These are phyloP conservation scores for Physcomitrellopsis africana DNA, from an alignment of 225 moss, liverwort and hornwort species.

Conservation along the genomic window DNA sequence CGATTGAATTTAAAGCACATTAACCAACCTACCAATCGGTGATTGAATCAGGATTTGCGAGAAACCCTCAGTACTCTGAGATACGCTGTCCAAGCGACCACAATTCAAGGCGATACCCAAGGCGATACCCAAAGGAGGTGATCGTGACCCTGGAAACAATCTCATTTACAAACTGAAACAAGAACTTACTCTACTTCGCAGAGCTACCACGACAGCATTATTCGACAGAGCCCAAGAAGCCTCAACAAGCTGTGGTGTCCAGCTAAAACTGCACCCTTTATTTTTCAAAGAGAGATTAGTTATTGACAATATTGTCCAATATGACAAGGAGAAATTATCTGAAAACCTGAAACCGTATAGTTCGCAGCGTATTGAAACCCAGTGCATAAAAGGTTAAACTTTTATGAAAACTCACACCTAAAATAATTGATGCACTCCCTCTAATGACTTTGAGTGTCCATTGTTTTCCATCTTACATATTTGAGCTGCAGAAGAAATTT, in stretches of 20 bases:
- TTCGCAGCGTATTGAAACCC: no score
- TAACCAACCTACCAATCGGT: neutral
- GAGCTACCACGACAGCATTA: slow-evolving; percentile 26
- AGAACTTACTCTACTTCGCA: slow-evolving; percentile 50
- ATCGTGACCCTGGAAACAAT: slow-evolving; percentile 51
- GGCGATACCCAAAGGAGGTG: slow-evolving; percentile 30
- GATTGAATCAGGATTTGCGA: slow-evolving; percentile 47
- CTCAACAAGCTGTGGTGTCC: slow-evolving; percentile 6
- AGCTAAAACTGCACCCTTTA: slow-evolving; percentile 13
- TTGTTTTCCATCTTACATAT: no score
- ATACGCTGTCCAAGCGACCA: slow-evolving; percentile 60
- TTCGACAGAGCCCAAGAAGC: slow-evolving; percentile 26
- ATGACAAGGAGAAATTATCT: no score
- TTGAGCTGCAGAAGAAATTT: no score
- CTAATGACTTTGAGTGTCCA: no score
- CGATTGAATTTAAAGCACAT: neutral
- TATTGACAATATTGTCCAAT: no score
- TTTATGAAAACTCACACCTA: no score
- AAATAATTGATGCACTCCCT: no score
- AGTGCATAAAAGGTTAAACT: no score
- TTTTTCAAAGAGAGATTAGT: no score
- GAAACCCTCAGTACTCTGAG: slow-evolving; percentile 63
- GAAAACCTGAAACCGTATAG: no score
- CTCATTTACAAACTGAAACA: slow-evolving; percentile 57
- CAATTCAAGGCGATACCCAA: slow-evolving; percentile 35